These are phyloP conservation scores for Fusarium newnesense DNA, from an alignment of 2,329 filamentous ascomycete genomes.

Conservation along the genomic window DNA sequence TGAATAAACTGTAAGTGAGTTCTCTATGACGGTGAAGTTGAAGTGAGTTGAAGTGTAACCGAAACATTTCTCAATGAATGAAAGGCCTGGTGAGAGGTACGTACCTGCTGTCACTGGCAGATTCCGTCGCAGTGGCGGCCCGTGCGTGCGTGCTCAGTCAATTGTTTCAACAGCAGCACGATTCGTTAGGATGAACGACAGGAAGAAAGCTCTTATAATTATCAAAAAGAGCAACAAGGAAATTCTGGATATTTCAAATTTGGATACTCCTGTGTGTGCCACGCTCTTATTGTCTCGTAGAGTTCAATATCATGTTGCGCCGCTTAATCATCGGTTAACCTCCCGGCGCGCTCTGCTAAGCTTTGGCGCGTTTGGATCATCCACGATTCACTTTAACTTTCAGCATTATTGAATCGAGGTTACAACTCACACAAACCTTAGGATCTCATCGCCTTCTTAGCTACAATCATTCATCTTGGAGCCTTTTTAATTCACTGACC, in stretches of 20 bases:
- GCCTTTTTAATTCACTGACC: no score
- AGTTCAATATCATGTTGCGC: no score
- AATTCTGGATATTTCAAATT: neutral
- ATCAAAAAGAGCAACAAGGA: neutral
- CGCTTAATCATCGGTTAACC: slow-evolving; percentile 44
- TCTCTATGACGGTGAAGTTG: neutral
- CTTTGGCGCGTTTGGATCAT: slow-evolving; percentile 26
- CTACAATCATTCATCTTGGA: neutral
- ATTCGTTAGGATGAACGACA: no score
- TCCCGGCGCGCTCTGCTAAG: neutral
- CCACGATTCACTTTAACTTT: slow-evolving; percentile 15
- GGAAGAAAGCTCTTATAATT: neutral
- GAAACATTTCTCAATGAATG: neutral
- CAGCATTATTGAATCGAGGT: slow-evolving; percentile 20
- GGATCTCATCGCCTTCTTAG: slow-evolving; percentile 4
- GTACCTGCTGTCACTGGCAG: neutral
- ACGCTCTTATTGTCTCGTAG: neutral
- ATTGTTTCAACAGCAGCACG: neutral
- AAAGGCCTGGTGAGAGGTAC: neutral
- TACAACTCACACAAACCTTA: slow-evolving; percentile 3
- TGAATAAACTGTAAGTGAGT: neutral
- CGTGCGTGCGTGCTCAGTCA: neutral
- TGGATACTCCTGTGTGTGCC: no score
- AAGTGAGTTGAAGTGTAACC: neutral
- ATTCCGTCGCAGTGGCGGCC: neutral